These are phyloP conservation scores for Claviceps pusilla DNA, from an alignment of 2,329 filamentous ascomycete species.

Conservation along the genomic window DNA sequence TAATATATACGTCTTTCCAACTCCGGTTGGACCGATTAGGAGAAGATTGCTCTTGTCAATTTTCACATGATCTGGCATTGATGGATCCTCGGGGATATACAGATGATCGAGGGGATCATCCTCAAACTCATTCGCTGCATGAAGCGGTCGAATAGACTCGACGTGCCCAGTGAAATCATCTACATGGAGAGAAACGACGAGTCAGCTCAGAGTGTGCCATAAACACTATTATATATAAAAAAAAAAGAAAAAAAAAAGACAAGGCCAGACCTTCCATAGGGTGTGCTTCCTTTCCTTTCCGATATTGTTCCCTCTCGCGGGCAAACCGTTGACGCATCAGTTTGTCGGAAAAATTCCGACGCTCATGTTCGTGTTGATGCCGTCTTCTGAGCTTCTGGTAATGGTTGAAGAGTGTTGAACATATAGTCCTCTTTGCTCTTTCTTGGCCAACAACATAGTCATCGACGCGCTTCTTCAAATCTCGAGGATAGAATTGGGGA, in stretches of 20 bases:
- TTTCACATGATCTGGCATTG: conserved; percentile 39
- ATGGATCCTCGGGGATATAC: conserved; percentile 33
- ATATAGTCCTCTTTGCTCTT: conserved; percentile 83
- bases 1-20: conserved; percentile 91
- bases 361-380: conserved; percentile 59
- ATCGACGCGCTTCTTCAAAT: conserved; percentile 80
- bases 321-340: conserved; percentile 55
- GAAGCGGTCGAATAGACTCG: conserved; percentile 29
- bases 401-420: conserved; percentile 89
- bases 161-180: conserved; percentile 41
- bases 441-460: conserved; percentile 95
- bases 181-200: conserved; percentile 23
- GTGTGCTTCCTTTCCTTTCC: conserved; percentile 45
- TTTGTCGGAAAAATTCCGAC: conserved; percentile 44
- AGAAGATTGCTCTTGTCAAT: conserved; percentile 95
- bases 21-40: conserved; percentile 79
- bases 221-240: neutral
- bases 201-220: conserved; percentile 8
- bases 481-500: conserved; percentile 47
- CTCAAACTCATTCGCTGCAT: conserved; percentile 20
- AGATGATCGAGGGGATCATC: conserved; percentile 25
- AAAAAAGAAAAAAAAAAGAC: neutral
- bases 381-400: conserved; percentile 76
- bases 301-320: conserved; percentile 46
- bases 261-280: conserved; percentile 57